Conservation (phyloP, 129 eudicot species). For the Flaveria linearis region DNA sequence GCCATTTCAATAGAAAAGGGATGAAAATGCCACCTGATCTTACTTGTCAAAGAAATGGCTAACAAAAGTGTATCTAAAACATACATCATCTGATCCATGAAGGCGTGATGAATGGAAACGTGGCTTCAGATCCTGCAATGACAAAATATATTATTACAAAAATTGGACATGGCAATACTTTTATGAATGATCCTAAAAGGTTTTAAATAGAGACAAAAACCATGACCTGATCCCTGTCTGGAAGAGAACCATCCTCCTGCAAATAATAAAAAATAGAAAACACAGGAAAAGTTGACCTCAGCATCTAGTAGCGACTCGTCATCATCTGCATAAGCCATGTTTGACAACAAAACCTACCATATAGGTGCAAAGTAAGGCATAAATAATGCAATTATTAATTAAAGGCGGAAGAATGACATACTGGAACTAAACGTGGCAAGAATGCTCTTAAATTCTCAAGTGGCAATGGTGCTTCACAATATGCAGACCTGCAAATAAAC, state of each 20-base stretch:
- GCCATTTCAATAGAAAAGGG: not conserved
- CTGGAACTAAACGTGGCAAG: slow-evolving; percentile 89
- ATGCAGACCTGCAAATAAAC: slow-evolving; percentile 74
- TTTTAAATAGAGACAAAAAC: slow-evolving; percentile 29
- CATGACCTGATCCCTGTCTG: slow-evolving; percentile 92
- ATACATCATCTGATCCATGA: slow-evolving; percentile 92
- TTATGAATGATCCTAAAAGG: slow-evolving; percentile 17
- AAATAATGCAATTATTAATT: not conserved
- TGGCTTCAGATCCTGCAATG: slow-evolving; percentile 87
- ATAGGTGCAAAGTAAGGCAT: not conserved
- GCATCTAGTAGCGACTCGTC: slow-evolving; percentile 90
- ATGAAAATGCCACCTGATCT: not conserved
- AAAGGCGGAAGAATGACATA: slow-evolving; percentile 37
- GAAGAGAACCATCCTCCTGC: slow-evolving; percentile 96
- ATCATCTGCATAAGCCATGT: slow-evolving; percentile 96
- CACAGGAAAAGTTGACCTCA: slow-evolving; percentile 52
- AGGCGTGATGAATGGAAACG: slow-evolving; percentile 96
- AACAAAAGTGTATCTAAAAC: slow-evolving; percentile 20
- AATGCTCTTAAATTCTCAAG: slow-evolving; percentile 80
- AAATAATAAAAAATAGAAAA: slow-evolving; percentile 21
- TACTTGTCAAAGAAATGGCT: not conserved
- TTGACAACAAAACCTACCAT: slow-evolving; percentile 74
- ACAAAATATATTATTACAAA: slow-evolving; percentile 10
- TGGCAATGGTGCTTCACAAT: slow-evolving; percentile 91
- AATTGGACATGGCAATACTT: slow-evolving; percentile 16